phyloP scores from a whole-genome alignment of 352 stramenopile species.

The Pythium periplocum region DNA sequence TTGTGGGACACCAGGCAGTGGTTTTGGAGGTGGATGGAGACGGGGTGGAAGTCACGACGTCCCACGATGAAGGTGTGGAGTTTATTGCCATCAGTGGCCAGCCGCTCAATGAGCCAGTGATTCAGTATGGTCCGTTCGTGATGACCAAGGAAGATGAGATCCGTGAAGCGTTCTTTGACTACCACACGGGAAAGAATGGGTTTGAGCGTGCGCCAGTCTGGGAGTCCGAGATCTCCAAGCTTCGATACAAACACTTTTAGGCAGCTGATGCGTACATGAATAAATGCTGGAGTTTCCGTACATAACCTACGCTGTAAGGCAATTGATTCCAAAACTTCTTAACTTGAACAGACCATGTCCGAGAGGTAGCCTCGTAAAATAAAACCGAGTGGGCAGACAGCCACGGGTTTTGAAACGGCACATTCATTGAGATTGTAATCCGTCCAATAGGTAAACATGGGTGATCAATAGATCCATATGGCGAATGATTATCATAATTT shows the following conservation, averaged over 20 bases:
- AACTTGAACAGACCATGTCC: too few relatives aligned
- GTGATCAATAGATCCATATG: too few relatives aligned
- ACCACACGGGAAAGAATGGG: slow-evolving; percentile 19
- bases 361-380: too few relatives aligned
- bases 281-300: too few relatives aligned
- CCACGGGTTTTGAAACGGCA: too few relatives aligned
- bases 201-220: slow-evolving; percentile 58
- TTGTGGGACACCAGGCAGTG: slow-evolving; percentile 14
- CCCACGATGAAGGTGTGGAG: slow-evolving; percentile 28
- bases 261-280: too few relatives aligned
- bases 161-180: slow-evolving; percentile 28
- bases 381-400: too few relatives aligned
- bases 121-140: slow-evolving; percentile 72
- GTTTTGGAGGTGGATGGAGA: slow-evolving; percentile 21
- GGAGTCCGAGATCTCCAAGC: slow-evolving; percentile 32
- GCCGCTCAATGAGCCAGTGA: slow-evolving; percentile 50
- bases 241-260: slow-evolving; percentile 12
- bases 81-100: slow-evolving; percentile 51
- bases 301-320: too few relatives aligned
- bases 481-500: too few relatives aligned
- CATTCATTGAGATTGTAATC: too few relatives aligned
- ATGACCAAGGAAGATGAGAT: slow-evolving; percentile 60
- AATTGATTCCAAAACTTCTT: too few relatives aligned
- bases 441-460: too few relatives aligned
- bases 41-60: slow-evolving; percentile 11